These are phyloP conservation scores for Massariosphaeria phaeospora DNA, from an alignment of 495 filamentous ascomycete genomes.

Conservation along the genomic window DNA sequence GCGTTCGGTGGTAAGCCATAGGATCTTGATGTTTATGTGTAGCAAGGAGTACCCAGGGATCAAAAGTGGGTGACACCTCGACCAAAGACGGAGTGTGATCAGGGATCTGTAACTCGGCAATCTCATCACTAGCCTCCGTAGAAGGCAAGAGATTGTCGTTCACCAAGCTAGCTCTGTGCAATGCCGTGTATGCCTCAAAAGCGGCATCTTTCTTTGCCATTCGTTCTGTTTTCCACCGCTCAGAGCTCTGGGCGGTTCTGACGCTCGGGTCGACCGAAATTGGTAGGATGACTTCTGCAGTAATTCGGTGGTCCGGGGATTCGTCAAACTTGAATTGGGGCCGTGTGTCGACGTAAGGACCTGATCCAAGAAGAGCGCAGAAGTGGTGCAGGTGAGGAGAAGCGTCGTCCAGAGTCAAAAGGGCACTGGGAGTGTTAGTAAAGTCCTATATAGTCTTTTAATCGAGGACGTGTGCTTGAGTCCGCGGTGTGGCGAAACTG, in stretches of 20 bases:
- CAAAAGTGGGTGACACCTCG: constrained; percentile 52
- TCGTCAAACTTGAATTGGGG: constrained; percentile 48
- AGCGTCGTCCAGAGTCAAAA: constrained; percentile 67
- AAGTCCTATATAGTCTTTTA: no score
- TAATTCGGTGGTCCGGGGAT: constrained; percentile 37
- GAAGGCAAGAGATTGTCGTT: constrained; percentile 76
- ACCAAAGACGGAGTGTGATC: constrained; percentile 40
- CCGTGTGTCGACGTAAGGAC: constrained; percentile 51
- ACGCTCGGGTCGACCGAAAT: constrained; percentile 59
- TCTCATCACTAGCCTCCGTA: constrained; percentile 43
- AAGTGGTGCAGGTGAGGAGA: constrained; percentile 77
- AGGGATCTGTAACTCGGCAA: constrained; percentile 11
- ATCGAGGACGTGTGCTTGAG: no score
- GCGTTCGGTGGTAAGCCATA: constrained; percentile 37
- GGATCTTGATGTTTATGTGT: constrained; percentile 47
- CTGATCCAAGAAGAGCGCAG: constrained; percentile 57
- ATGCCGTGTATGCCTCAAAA: constrained; percentile 69
- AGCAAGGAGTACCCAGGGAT: constrained; percentile 64
- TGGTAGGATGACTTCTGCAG: constrained; percentile 65
- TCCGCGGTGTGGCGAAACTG: no score
- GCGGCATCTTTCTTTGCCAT: constrained; percentile 77
- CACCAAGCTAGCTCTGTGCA: constrained; percentile 66
- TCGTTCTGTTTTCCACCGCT: constrained; percentile 64
- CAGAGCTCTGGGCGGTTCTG: constrained; percentile 50
- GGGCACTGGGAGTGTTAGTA: constrained; percentile 50